Evolutionary conservation across 441 rosid species (phyloP).

Genomic region (Hypseocharis bilobata): DNA sequence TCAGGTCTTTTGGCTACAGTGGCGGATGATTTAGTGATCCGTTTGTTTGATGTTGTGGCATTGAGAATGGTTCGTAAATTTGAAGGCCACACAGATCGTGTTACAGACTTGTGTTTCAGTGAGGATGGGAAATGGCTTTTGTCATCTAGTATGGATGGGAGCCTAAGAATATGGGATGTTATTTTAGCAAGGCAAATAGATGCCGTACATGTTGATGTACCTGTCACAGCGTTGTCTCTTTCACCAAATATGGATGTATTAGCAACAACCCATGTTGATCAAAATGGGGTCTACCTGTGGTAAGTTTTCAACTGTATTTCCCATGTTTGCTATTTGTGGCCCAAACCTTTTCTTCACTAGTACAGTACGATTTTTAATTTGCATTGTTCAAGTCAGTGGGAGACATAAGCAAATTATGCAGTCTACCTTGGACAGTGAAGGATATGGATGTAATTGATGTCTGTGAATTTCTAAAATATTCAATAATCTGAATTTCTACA

Average conservation of each 20-base stretch:
- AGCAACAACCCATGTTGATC: conserved; percentile 89
- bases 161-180: conserved; percentile 84
- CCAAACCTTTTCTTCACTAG: not conserved
- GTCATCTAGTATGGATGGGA: conserved; percentile 94
- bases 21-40: conserved; percentile 71
- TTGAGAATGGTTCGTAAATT: conserved; percentile 84
- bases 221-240: conserved; percentile 81
- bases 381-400: too few relatives aligned
- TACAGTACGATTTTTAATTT: too few relatives aligned
- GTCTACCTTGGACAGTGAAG: too few relatives aligned
- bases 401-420: too few relatives aligned
- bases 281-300: conserved; percentile 87
- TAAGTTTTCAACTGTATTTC: conserved; percentile 25
- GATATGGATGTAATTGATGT: too few relatives aligned
- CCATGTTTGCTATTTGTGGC: conserved; percentile 7
- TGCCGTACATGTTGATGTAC: conserved; percentile 65
- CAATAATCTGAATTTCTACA: too few relatives aligned
- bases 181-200: conserved; percentile 85
- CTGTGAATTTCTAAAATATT: too few relatives aligned
- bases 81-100: conserved; percentile 85
- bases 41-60: conserved; percentile 66
- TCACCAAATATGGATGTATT: conserved; percentile 91
- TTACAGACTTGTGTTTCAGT: conserved; percentile 81
- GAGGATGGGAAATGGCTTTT: conserved; percentile 97
- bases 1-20: conserved; percentile 89